Evolutionary conservation across 805 yeast genomes (phyloP), one percentile per base, ranked within the genome.

Genomic region (Kurtzmaniella cleridarum): DNA sequence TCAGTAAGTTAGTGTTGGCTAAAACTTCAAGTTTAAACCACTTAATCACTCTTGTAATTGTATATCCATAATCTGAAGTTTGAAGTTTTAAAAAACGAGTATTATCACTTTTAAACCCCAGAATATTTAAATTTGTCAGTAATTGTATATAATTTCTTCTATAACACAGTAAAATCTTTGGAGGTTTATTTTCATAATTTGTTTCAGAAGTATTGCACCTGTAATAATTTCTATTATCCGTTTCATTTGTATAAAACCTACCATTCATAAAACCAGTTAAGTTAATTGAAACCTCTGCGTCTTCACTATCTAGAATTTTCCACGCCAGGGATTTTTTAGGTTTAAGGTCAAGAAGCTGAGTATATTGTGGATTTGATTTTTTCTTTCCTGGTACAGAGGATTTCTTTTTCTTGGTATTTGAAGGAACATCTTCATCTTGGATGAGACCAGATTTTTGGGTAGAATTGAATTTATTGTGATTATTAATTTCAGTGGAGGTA

Each of bases 101-200:
- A 13, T 53, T 48, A n/a, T 46, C 39, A 30, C 50, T 39, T 13
- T 45, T 44, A 27, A 60, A 53, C 2, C 64, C 60, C 17, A 50
- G 49, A 27, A 61, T 44, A 38, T 55, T 57, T 53, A 64, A 45
- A 44, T 54, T 59, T 30, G 62, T 38, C 8, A 59, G 46, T 5
- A 66, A 43, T 42, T 62, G 69, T 34, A 69, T 66, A 46, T 53
- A 66, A 45, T 71, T 71, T 40, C 76, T 48, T 42, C 76, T 50
- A 48, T 71, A 71, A 45, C 75, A 70, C 9, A 72, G 62, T 17
- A 70, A 60, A n/a, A 67, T 70, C 38, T 51, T 59, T 10, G 71
- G 68, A 33, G 36, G 36, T 14, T 35, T 30, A 3, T 20, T 20
- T 5, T 20, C 24, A 20, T 20, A 20, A 20, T 20, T 20, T 5